These are phyloP conservation scores for Claviceps fusiformis DNA, from an alignment of 2,329 filamentous ascomycete species.

Conservation along the genomic window DNA sequence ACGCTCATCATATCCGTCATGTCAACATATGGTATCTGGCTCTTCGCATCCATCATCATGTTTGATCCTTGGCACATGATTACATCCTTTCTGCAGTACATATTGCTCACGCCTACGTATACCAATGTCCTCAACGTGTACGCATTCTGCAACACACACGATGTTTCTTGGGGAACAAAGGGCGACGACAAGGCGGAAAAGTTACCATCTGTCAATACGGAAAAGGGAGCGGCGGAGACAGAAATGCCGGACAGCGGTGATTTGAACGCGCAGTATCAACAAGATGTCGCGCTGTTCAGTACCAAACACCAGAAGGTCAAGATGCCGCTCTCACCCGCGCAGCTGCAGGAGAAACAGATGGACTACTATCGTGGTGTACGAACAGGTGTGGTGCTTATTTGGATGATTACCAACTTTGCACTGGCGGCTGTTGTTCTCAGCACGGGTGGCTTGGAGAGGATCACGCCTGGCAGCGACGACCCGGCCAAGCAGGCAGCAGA, in stretches of 20 bases:
- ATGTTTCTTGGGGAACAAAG: constrained; percentile 96
- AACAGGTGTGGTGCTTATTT: constrained; percentile 78
- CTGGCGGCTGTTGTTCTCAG: constrained; percentile 77
- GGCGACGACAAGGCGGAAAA: constrained; percentile 93
- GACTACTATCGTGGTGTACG: constrained; percentile 98
- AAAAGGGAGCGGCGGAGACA: constrained; percentile 81
- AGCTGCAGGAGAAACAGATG: constrained; percentile 71
- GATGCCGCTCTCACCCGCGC: constrained; percentile 38
- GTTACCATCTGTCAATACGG: constrained; percentile 74
- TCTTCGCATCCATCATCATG: constrained; percentile 84
- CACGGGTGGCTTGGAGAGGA: constrained; percentile 64
- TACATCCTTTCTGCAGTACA: constrained; percentile 88
- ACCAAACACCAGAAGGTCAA: constrained; percentile 63
- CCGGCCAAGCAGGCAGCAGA: constrained; percentile 30
- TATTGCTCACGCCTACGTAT: constrained; percentile 88
- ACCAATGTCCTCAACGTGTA: constrained; percentile 99
- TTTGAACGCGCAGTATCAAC: constrained; percentile 87
- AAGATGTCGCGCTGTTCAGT: constrained; percentile 62
- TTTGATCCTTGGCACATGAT: constrained; percentile 99
- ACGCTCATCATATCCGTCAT: constrained; percentile 84
- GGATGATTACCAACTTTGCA: constrained; percentile 94
- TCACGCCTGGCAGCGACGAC: constrained; percentile 30
- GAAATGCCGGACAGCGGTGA: constrained; percentile 92
- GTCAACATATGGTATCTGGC: constrained; percentile 87
- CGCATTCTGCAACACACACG: constrained; percentile 96